Evolutionary conservation across 75 land plant species (phyloP).

Genomic region (Selaginella tamariscina): DNA sequence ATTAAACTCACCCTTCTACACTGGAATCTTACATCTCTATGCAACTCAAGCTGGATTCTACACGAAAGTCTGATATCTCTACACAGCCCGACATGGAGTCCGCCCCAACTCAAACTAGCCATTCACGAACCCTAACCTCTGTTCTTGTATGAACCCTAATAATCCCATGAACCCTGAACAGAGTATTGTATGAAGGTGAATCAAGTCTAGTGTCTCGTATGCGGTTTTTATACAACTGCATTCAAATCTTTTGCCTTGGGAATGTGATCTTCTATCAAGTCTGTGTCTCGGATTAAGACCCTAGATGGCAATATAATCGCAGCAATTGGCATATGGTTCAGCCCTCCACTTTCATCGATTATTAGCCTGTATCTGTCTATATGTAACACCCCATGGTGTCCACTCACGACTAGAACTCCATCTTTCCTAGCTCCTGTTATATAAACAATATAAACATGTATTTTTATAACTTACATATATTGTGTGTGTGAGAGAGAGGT

Average conservation of each 20-base stretch:
- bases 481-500: no score
- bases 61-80: neutral
- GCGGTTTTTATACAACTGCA: neutral
- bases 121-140: no score
- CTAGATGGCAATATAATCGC: slow-evolving; percentile 70
- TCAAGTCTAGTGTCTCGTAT: no score
- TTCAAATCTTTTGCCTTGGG: no score
- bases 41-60: neutral
- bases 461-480: neutral
- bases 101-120: no score
- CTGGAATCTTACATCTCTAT: neutral
- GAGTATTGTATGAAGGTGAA: no score
- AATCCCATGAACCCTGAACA: no score
- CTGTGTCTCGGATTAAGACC: slow-evolving; percentile 63
- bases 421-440: slow-evolving; percentile 37
- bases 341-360: slow-evolving; percentile 84
- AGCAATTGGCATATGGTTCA: slow-evolving; percentile 57
- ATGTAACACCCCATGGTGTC: slow-evolving; percentile 72
- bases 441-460: neutral
- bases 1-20: neutral
- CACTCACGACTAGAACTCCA: slow-evolving; percentile 62
- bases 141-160: no score
- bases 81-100: neutral
- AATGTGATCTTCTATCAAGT: slow-evolving; percentile 14
- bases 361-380: slow-evolving; percentile 64